Conservation (phyloP, 441 rosid species). For the Populus hybrid region DNA sequence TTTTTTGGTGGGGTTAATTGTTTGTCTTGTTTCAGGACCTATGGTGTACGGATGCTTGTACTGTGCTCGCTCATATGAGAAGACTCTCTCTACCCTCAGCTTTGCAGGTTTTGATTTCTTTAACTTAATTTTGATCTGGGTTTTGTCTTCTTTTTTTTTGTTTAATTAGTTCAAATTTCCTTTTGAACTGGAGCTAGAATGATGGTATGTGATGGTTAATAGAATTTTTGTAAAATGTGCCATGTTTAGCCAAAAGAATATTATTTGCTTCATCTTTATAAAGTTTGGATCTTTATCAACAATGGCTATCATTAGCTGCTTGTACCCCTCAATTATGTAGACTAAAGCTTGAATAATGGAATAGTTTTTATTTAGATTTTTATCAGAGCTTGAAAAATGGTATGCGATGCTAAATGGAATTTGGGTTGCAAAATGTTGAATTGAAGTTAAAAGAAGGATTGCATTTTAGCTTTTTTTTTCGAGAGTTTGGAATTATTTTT, state of each 20-base stretch:
- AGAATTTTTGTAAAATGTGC: not conserved
- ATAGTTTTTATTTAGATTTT: not conserved
- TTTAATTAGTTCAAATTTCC: not conserved
- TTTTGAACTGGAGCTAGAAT: not conserved
- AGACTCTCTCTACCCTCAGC: constrained; percentile 68
- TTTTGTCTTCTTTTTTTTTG: not conserved
- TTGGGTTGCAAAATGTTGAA: not conserved
- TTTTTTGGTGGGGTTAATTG: not conserved
- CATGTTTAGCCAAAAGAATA: not conserved
- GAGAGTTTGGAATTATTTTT: not conserved
- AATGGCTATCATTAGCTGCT: not conserved
- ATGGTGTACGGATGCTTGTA: constrained; percentile 96
- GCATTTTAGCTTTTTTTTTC: not conserved
- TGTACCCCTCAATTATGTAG: not conserved
- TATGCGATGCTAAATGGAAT: not conserved
- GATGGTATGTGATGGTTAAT: too few species aligned
- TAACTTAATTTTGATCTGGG: not conserved
- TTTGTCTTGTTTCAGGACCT: constrained; percentile 53
- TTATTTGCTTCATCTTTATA: not conserved
- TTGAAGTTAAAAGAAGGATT: not conserved
- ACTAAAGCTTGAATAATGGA: not conserved
- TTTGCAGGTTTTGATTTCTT: constrained; percentile 55
- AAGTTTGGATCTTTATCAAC: not conserved
- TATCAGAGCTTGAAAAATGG: not conserved
- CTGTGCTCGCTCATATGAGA: constrained; percentile 67